Base-by-base conservation (phyloP, 2,329 filamentous ascomycete species). In the Pestalotiopsis sp. region DNA sequence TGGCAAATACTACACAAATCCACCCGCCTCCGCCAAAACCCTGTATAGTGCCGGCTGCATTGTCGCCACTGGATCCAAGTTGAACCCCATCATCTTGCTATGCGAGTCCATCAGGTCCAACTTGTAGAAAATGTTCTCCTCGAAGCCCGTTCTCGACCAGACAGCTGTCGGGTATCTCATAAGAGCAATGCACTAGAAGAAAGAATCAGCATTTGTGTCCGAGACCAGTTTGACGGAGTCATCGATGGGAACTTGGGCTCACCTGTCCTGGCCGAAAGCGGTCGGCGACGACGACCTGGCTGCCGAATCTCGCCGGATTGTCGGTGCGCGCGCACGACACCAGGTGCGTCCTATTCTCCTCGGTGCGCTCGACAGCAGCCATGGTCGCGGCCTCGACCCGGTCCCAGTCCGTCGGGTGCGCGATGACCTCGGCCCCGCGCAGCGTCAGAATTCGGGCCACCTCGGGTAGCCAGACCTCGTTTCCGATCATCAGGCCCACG, bases 1-100 rank as follows among this genome's bases (percentile, higher is more conserved):
- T n/a, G 45, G 14, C 45, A 20, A 14, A 52, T 17, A 6, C 14
- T 13, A 6, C 45, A 13, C 20, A 17, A 17, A 52, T 20, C 14
- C 23, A 14, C 41, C 0, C 61, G 14, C 2, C 27, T 63, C 6
- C 6, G 31, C 61, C n/a, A 63, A 63, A 2, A 63, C 36, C 23
- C 31, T 12, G 20, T 63, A 63, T 39, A 63, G 23, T 23, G 31
- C 14, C 17, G 61, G 61, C 17, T 63, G 61, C 61, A 63, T 63
- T 1, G 61, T 63, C n/a, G 61, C 61, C 14, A 63, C 61, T 17
- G 61, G 61, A n/a, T 63, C 36, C 17, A 63, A 23, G 13, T 63
- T 39, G 38, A 65, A 65, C 25, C 62, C 39, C 39, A 65, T 65
- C 62, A 65, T 65, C 17, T 65, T 65, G 27, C 62, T 65, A 17